A percentile compares a stretch with the other conserved stretches of the same genome.
Conservation (phyloP, 2,329 filamentous ascomycete species). For the Myotisia sp. region DNA sequence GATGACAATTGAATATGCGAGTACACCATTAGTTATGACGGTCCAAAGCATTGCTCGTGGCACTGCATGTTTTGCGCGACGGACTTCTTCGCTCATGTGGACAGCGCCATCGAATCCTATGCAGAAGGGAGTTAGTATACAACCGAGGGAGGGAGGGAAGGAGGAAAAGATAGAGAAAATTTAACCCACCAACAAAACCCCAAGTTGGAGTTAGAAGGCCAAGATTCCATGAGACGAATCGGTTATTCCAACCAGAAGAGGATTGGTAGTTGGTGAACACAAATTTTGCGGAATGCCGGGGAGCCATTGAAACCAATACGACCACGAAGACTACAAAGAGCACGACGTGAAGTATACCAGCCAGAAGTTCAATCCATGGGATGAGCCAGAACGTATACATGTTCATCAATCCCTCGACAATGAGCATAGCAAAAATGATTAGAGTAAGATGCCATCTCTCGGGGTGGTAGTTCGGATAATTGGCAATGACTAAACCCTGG, state of each 20-base stretch:
- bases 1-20: constrained; percentile 30
- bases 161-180: not conserved
- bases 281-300: constrained; percentile 21
- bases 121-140: not conserved
- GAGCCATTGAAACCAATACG: constrained; percentile 20
- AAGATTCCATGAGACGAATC: constrained; percentile 24
- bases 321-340: constrained; percentile 26
- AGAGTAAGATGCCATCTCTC: constrained; percentile 28
- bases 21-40: constrained; percentile 28
- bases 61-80: constrained; percentile 32
- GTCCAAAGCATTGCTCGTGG: constrained; percentile 34
- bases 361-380: constrained; percentile 26
- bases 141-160: not conserved
- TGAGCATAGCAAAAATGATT: constrained; percentile 26
- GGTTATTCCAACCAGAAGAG: constrained; percentile 21
- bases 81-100: constrained; percentile 36
- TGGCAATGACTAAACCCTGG: constrained; percentile 20
- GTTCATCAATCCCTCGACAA: constrained; percentile 19
- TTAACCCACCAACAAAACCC: constrained; percentile 19
- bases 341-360: constrained; percentile 23
- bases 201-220: constrained; percentile 25
- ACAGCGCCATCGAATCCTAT: constrained; percentile 36
- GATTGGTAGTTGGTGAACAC: constrained; percentile 19
- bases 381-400: constrained; percentile 27
- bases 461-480: constrained; percentile 21